Evolutionary conservation across 148 eudicot species (phyloP).

Genomic region (Rhododendron kiyosumense): DNA sequence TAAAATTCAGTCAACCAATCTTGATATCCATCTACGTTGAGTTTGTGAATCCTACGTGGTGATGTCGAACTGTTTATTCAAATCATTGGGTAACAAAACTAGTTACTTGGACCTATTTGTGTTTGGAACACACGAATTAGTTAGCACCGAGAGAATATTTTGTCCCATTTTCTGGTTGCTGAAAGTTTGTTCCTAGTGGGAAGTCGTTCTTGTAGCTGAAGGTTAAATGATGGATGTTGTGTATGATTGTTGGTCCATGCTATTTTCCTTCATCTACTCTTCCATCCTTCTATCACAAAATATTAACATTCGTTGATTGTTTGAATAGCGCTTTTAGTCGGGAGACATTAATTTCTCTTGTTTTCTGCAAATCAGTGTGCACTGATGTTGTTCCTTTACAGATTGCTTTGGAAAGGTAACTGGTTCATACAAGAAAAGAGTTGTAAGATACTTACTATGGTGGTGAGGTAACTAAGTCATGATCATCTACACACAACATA

Average conservation of each 20-base stretch:
- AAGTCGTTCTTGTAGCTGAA: background rate
- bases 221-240: background rate
- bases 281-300: background rate
- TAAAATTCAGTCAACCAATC: background rate
- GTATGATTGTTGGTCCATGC: background rate
- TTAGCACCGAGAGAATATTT: background rate
- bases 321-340: background rate
- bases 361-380: conserved; percentile 7
- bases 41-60: background rate
- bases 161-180: background rate
- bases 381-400: conserved; percentile 27
- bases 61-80: background rate
- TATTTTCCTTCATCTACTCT: conserved; percentile 1
- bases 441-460: conserved; percentile 79
- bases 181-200: background rate
- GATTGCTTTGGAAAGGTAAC: conserved; percentile 88
- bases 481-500: background rate
- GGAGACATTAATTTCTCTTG: background rate
- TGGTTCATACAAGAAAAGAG: conserved; percentile 99
- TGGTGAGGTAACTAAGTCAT: conserved; percentile 54
- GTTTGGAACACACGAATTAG: background rate
- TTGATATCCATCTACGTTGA: background rate
- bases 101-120: background rate
- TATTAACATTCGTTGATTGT: background rate
- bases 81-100: background rate